phyloP scores from a whole-genome alignment of 495 filamentous ascomycete genomes.

The Hypoxylon subgilvum region DNA sequence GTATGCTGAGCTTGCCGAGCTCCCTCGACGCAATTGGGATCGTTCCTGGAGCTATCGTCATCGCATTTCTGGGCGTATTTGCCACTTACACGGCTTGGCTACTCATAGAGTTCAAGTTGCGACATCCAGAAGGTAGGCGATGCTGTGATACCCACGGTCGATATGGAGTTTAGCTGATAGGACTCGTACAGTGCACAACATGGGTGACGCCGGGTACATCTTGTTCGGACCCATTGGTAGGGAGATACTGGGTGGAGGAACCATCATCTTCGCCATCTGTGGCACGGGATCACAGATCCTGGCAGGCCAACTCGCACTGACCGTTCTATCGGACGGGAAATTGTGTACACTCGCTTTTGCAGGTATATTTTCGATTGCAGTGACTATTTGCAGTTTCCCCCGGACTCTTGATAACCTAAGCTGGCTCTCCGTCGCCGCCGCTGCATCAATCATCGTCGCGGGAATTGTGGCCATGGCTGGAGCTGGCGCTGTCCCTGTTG shows the following conservation, averaged over 20 bases:
- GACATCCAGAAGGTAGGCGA: slow-evolving; percentile 45
- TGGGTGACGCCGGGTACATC: slow-evolving; percentile 68
- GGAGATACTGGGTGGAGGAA: slow-evolving; percentile 62
- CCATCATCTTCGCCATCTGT: slow-evolving; percentile 70
- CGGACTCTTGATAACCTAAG: slow-evolving; percentile 65
- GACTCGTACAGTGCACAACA: slow-evolving; percentile 61
- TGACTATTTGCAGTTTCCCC: slow-evolving; percentile 61
- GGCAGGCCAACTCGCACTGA: slow-evolving; percentile 67
- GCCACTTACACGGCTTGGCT: slow-evolving; percentile 72
- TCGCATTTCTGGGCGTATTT: slow-evolving; percentile 57
- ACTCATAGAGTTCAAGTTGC: slow-evolving; percentile 70
- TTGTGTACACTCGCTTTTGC: slow-evolving; percentile 67
- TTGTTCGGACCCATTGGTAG: slow-evolving; percentile 63
- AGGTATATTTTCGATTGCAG: slow-evolving; percentile 61
- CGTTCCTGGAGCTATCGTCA: slow-evolving; percentile 57
- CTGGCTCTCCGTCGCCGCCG: slow-evolving; percentile 63
- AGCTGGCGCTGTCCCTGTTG: slow-evolving; percentile 40
- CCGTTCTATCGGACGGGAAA: slow-evolving; percentile 62
- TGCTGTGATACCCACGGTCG: not conserved
- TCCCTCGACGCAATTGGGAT: slow-evolving; percentile 62
- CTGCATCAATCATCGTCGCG: slow-evolving; percentile 57
- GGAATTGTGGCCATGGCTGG: slow-evolving; percentile 69
- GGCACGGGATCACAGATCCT: slow-evolving; percentile 72
- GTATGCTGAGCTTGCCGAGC: slow-evolving; percentile 64
- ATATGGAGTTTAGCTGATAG: not conserved